Percentiles rank a stretch among this genome's conserved stretches.
Conservation (phyloP, 306 rosid species). For the Urtica urens region DNA sequence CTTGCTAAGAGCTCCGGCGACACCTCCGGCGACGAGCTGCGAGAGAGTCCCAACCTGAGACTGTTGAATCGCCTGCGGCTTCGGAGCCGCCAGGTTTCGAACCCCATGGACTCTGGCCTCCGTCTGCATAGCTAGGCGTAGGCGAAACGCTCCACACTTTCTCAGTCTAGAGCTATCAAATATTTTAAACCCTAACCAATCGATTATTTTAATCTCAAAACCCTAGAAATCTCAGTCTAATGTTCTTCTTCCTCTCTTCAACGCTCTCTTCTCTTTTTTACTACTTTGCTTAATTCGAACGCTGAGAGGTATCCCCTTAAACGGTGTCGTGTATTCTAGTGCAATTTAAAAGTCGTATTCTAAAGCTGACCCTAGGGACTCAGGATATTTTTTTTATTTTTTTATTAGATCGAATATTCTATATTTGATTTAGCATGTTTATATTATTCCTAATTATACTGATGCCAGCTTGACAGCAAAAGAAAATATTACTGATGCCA, state of each 20-base stretch:
- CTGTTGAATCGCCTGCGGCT: constrained; percentile 34
- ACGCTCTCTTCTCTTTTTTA: not conserved
- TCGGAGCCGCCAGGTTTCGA: constrained; percentile 31
- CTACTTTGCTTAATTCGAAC: constrained; percentile 10
- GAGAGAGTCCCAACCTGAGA: constrained; percentile 69
- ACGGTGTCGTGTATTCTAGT: constrained; percentile 20
- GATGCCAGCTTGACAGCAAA: not conserved
- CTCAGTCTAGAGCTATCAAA: not conserved
- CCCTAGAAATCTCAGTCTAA: not conserved
- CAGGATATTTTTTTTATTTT: no score
- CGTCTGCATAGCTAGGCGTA: constrained; percentile 78
- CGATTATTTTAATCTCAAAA: not conserved
- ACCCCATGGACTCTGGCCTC: constrained; percentile 59
- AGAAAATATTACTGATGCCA: not conserved
- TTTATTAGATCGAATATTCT: no score
- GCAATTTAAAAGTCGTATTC: no score
- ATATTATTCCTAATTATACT: constrained; percentile 15
- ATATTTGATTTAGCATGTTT: constrained; percentile 2
- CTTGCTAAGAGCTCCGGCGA: constrained; percentile 87
- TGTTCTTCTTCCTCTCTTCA: not conserved
- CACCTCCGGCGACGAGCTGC: constrained; percentile 91
- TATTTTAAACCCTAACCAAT: no score
- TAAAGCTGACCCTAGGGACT: no score
- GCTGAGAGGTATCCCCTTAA: not conserved
- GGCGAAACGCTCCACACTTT: not conserved